Conservation (phyloP, 139 green algal species). For the Chlorella ohadii region DNA sequence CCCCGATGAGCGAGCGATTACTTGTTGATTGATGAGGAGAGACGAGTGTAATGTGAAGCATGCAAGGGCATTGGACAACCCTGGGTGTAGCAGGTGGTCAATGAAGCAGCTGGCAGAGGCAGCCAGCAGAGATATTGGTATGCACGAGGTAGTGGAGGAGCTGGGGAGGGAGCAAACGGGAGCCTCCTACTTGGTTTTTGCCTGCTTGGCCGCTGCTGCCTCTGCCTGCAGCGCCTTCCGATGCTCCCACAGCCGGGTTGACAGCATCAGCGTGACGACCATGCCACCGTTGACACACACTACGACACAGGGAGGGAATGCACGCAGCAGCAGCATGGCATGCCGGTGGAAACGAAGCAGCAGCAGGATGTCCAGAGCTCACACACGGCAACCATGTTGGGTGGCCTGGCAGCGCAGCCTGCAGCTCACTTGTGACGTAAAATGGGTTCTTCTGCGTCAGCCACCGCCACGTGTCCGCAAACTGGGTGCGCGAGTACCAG, state of each 20-base stretch:
- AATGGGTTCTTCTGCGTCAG: slow-evolving; percentile 36
- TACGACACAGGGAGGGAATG: not conserved
- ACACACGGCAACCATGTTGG: no score
- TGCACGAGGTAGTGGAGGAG: no score
- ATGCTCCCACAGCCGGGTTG: slow-evolving; percentile 15
- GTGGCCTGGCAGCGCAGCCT: no score
- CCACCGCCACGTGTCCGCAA: slow-evolving; percentile 2
- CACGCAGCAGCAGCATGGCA: not conserved
- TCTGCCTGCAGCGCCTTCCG: slow-evolving; percentile 18
- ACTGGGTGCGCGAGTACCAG: slow-evolving; percentile 21
- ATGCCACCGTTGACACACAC: slow-evolving; percentile 30
- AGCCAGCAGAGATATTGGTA: no score
- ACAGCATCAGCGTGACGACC: slow-evolving; percentile 2
- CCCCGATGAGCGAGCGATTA: no score
- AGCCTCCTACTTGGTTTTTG: not conserved
- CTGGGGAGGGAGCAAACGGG: no score
- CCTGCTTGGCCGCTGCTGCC: slow-evolving; percentile 15
- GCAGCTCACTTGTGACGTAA: slow-evolving; percentile 22
- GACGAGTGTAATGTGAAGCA: not conserved
- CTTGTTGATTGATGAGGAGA: no score
- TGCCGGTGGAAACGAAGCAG: no score
- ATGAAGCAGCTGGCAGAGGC: no score
- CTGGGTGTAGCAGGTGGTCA: no score
- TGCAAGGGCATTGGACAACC: no score
- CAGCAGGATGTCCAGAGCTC: no score